Conservation (phyloP, 768 basidiomycete species). For the Pleurotus eryngii region DNA sequence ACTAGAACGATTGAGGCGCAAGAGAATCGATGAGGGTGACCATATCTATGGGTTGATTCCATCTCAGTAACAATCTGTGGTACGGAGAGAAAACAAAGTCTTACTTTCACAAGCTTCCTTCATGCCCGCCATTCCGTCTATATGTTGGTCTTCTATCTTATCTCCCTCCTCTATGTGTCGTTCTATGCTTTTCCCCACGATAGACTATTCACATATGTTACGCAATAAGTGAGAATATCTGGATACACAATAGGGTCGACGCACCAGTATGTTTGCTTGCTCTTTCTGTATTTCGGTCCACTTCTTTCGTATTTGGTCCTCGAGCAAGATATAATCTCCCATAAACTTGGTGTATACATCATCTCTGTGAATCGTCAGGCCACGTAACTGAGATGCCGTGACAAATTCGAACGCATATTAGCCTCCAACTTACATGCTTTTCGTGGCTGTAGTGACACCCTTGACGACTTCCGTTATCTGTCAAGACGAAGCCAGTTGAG, state of each 20-base stretch:
- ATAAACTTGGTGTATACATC: background rate
- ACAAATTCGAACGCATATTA: too few species aligned
- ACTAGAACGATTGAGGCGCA: background rate
- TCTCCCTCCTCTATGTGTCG: background rate
- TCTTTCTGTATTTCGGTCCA: constrained; percentile 1
- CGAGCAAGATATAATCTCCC: background rate
- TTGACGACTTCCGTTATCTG: background rate
- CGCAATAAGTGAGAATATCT: background rate
- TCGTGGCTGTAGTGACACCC: background rate
- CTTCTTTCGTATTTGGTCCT: constrained; percentile 1
- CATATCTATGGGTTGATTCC: background rate
- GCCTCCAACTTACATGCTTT: background rate
- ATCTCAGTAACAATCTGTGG: background rate
- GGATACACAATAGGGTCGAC: background rate
- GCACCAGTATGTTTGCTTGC: background rate
- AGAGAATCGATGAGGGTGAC: background rate
- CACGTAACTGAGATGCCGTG: too few species aligned
- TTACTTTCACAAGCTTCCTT: constrained; percentile 5
- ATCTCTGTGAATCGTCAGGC: background rate
- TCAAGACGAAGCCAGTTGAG: too few species aligned
- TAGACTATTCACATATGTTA: background rate
- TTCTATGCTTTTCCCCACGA: background rate
- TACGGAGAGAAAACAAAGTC: background rate
- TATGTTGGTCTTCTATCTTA: background rate
- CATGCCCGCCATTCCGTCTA: background rate